Percentiles rank a stretch among this genome's conserved stretches.
Evolutionary conservation across 164 flowering plant genomes (phyloP).

Genomic region (Litsea cubeba): DNA sequence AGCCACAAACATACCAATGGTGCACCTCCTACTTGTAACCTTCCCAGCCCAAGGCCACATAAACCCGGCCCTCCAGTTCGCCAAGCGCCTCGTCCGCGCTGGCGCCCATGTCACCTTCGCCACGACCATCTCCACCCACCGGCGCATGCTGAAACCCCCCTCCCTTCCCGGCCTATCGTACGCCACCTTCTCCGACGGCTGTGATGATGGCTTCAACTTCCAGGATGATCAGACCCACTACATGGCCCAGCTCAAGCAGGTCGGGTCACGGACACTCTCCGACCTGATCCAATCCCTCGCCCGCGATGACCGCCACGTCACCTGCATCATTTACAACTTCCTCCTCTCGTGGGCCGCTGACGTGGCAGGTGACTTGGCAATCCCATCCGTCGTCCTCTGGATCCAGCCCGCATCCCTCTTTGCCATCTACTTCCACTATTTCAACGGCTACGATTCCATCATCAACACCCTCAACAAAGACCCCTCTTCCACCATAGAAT

Average conservation of each 20-base stretch:
- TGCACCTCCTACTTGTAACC: slow-evolving; percentile 30
- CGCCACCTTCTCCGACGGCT: slow-evolving; percentile 31
- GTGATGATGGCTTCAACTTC: slow-evolving; percentile 9
- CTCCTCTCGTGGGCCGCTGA: slow-evolving; percentile 34
- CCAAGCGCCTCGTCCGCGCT: slow-evolving; percentile 26
- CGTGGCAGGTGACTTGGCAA: slow-evolving; percentile 23
- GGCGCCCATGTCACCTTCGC: slow-evolving; percentile 33
- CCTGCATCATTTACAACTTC: slow-evolving; percentile 28
- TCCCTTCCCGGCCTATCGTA: slow-evolving; percentile 1
- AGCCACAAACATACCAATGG: background rate
- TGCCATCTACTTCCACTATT: slow-evolving; percentile 26
- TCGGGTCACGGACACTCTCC: slow-evolving; percentile 16
- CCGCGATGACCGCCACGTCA: slow-evolving; percentile 12
- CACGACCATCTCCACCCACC: slow-evolving; percentile 21
- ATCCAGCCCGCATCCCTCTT: slow-evolving; percentile 33
- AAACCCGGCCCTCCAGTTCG: slow-evolving; percentile 41
- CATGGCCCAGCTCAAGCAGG: slow-evolving; percentile 12
- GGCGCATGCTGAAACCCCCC: background rate
- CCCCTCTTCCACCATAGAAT: slow-evolving; percentile 1
- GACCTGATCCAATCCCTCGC: slow-evolving; percentile 4
- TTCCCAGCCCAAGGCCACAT: slow-evolving; percentile 43
- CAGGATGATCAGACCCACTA: background rate
- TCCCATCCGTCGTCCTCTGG: slow-evolving; percentile 33
- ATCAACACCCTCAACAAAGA: slow-evolving; percentile 10
- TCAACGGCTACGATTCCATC: slow-evolving; percentile 11